These are phyloP conservation scores for Solanum dulcamara DNA, from an alignment of 257 asterid genomes.

Conservation along the genomic window DNA sequence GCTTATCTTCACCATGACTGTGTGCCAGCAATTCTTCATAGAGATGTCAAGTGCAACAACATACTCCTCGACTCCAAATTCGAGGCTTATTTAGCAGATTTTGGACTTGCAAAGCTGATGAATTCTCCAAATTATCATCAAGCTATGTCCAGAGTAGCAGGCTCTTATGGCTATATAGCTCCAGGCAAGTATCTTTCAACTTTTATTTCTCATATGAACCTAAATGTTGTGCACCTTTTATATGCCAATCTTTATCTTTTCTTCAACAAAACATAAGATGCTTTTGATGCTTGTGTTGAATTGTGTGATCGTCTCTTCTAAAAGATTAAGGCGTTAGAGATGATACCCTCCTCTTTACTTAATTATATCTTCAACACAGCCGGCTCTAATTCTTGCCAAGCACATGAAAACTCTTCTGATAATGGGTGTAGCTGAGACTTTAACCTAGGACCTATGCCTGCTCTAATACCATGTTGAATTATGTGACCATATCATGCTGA, in stretches of 20 bases:
- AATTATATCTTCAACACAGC: not conserved
- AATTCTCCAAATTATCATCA: constrained; percentile 79
- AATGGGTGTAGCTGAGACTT: not conserved
- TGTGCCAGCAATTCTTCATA: constrained; percentile 71
- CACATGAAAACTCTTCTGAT: not conserved
- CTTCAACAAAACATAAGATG: not conserved
- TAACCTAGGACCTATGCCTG: not conserved
- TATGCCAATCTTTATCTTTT: not conserved
- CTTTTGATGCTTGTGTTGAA: not conserved
- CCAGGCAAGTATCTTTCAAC: constrained; percentile 55
- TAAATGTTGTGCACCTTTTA: not conserved
- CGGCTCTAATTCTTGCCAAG: not conserved
- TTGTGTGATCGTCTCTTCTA: not conserved
- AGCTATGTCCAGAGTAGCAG: constrained; percentile 82
- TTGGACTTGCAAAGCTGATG: constrained; percentile 94
- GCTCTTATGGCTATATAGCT: constrained; percentile 89
- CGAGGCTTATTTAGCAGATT: constrained; percentile 87
- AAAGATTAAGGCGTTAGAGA: not conserved
- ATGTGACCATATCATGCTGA: not conserved
- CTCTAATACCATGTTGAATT: not conserved
- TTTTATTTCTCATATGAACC: not conserved
- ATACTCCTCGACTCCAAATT: constrained; percentile 70
- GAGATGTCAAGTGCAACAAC: constrained; percentile 92
- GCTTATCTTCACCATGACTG: constrained; percentile 93
- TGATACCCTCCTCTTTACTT: not conserved